Percentiles rank a stretch among this genome's conserved stretches.
Evolutionary conservation across 176 grass and related monocot genomes (phyloP).

Genomic region (Saccharum spontaneum): DNA sequence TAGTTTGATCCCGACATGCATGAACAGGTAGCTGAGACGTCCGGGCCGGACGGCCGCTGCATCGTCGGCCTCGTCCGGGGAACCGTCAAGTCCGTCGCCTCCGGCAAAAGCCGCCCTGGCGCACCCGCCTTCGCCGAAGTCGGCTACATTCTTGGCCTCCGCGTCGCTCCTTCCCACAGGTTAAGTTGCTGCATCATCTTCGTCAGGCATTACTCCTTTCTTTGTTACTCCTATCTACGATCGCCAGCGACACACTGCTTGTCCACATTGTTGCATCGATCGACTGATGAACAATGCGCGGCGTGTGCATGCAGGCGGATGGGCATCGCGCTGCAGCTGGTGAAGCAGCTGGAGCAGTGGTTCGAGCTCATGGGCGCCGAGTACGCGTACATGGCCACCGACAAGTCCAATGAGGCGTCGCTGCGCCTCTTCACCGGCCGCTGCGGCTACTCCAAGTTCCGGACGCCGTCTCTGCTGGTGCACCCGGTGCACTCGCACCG

Average conservation of each 20-base stretch:
- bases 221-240: neutral
- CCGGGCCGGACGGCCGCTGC: conserved; percentile 24
- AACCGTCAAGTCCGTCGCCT: conserved; percentile 75
- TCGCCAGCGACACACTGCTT: neutral
- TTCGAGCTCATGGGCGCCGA: conserved; percentile 55
- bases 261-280: neutral
- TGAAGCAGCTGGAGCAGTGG: conserved; percentile 64
- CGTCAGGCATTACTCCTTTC: too few species aligned
- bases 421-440: conserved; percentile 67
- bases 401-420: conserved; percentile 76
- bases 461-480: conserved; percentile 85
- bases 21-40: conserved; percentile 76
- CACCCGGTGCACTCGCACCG: conserved; percentile 86
- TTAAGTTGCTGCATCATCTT: neutral
- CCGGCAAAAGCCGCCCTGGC: conserved; percentile 40
- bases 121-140: conserved; percentile 39
- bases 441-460: conserved; percentile 92
- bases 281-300: neutral
- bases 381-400: conserved; percentile 95
- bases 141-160: conserved; percentile 81
- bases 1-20: conserved; percentile 22
- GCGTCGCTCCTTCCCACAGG: conserved; percentile 60
- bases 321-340: conserved; percentile 61
- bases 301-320: conserved; percentile 52
- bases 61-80: conserved; percentile 86